Conservation (phyloP, 352 stramenopile genomes). For the Paralagenidium karlingii region DNA sequence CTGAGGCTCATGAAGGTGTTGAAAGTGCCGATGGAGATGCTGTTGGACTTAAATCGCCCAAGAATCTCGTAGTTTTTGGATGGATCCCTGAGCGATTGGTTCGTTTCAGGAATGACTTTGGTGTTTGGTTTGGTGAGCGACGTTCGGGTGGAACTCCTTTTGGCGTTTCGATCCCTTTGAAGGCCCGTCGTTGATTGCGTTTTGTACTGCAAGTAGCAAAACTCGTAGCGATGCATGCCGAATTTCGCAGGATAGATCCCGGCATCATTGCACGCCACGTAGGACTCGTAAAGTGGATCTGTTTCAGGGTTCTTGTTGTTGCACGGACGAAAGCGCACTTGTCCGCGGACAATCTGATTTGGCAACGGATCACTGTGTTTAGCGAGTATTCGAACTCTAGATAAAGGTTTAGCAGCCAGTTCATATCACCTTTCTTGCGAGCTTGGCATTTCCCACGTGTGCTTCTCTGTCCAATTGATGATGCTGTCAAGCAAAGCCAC, state of each 20-base stretch:
- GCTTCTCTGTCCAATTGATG: too few species aligned
- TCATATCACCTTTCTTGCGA: too few species aligned
- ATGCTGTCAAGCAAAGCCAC: too few species aligned
- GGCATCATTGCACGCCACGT: constrained; percentile 33
- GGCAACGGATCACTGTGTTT: too few species aligned
- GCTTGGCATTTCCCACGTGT: too few species aligned
- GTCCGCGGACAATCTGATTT: constrained; percentile 27
- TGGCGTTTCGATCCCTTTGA: too few species aligned
- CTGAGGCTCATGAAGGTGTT: constrained; percentile 51
- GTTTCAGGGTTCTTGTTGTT: constrained; percentile 20
- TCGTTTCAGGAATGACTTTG: constrained; percentile 7
- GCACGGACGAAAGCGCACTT: constrained; percentile 33
- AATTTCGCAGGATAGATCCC: constrained; percentile 55
- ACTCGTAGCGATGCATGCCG: constrained; percentile 41
- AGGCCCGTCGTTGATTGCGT: constrained; percentile 14
- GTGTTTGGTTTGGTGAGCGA: too few species aligned
- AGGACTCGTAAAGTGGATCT: constrained; percentile 14
- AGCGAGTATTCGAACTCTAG: too few species aligned
- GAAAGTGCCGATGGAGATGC: constrained; percentile 42
- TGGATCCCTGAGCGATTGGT: too few species aligned
- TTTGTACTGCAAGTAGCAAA: constrained; percentile 30
- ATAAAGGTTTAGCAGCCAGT: too few species aligned
- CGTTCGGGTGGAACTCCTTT: too few species aligned
- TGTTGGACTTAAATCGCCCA: constrained; percentile 30
- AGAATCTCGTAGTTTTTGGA: constrained; percentile 27